Evolutionary conservation across 441 rosid species (phyloP).

Genomic region (Gossypium schwendimanii): DNA sequence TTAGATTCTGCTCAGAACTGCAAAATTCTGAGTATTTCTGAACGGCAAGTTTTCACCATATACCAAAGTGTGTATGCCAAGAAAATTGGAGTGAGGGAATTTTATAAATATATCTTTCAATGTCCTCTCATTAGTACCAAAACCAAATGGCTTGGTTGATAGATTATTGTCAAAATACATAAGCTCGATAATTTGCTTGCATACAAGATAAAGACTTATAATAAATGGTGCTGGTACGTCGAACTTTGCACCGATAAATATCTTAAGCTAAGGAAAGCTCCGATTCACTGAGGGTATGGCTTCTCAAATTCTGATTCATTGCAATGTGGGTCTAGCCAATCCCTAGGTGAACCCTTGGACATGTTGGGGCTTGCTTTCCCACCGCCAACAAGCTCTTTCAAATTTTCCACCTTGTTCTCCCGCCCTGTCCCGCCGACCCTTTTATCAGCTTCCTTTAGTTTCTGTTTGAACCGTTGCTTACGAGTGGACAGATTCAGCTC

Average conservation of each 20-base stretch:
- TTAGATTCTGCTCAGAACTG: not conserved
- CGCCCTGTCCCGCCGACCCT: conserved; percentile 54
- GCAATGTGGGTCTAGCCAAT: conserved; percentile 92
- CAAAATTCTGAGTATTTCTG: not conserved
- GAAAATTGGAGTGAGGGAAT: not conserved
- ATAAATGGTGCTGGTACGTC: not conserved
- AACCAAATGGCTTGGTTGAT: conserved; percentile 7
- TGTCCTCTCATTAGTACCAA: not conserved
- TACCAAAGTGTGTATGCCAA: not conserved
- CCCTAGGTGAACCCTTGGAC: conserved; percentile 51
- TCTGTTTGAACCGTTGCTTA: conserved; percentile 80
- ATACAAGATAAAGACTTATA: not conserved
- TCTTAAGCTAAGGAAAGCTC: conserved; percentile 10
- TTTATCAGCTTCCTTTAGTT: conserved; percentile 72
- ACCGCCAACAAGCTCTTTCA: conserved; percentile 69
- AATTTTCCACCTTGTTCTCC: conserved; percentile 75
- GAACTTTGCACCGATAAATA: conserved; percentile 4
- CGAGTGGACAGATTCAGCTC: conserved; percentile 48
- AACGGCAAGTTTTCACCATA: no score
- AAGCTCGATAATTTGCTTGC: conserved; percentile 14
- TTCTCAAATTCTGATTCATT: conserved; percentile 77
- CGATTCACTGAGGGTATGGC: conserved; percentile 31
- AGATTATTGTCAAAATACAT: conserved; percentile 20
- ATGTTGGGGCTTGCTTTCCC: conserved; percentile 29
- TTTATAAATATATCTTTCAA: not conserved